Percentiles rank a stretch among this genome's conserved stretches.
These are phyloP conservation scores for Yamadazyma trypodendri DNA, from an alignment of 1,139 yeast genomes.

Conservation along the genomic window DNA sequence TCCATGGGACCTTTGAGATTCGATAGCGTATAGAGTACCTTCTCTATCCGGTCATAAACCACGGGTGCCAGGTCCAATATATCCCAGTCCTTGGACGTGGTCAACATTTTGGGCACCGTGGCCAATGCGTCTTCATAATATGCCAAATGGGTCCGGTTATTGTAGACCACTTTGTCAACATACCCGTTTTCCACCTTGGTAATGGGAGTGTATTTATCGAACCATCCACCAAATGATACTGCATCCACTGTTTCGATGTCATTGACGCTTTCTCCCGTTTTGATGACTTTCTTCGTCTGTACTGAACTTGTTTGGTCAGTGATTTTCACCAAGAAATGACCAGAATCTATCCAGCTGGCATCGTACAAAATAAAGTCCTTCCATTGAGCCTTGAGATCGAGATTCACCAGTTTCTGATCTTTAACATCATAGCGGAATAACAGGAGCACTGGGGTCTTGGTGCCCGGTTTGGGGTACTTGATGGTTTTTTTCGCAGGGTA, in stretches of 20 bases:
- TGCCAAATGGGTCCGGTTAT: slow-evolving; percentile 68
- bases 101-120: slow-evolving; percentile 40
- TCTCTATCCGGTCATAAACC: slow-evolving; percentile 51
- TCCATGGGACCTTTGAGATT: slow-evolving; percentile 44
- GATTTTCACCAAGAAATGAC: slow-evolving; percentile 57
- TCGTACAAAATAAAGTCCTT: slow-evolving; percentile 65
- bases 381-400: slow-evolving; percentile 20
- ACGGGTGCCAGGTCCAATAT: slow-evolving; percentile 54
- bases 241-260: slow-evolving; percentile 17
- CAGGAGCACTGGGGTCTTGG: slow-evolving; percentile 59
- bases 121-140: slow-evolving; percentile 53
- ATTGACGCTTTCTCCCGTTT: slow-evolving; percentile 12
- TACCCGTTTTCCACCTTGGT: slow-evolving; percentile 53
- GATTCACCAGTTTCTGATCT: slow-evolving; percentile 16
- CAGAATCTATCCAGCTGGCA: slow-evolving; percentile 63
- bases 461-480: slow-evolving; percentile 92
- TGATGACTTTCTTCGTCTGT: slow-evolving; percentile 55
- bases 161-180: slow-evolving; percentile 66
- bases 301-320: slow-evolving; percentile 70
- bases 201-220: slow-evolving; percentile 41
- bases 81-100: slow-evolving; percentile 65
- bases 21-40: slow-evolving; percentile 61
- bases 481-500: slow-evolving; percentile 54
- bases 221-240: slow-evolving; percentile 60
- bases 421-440: slow-evolving; percentile 46